phyloP scores from a whole-genome alignment of 106 monocot genomes.

The Platanthera guangdongensis region DNA sequence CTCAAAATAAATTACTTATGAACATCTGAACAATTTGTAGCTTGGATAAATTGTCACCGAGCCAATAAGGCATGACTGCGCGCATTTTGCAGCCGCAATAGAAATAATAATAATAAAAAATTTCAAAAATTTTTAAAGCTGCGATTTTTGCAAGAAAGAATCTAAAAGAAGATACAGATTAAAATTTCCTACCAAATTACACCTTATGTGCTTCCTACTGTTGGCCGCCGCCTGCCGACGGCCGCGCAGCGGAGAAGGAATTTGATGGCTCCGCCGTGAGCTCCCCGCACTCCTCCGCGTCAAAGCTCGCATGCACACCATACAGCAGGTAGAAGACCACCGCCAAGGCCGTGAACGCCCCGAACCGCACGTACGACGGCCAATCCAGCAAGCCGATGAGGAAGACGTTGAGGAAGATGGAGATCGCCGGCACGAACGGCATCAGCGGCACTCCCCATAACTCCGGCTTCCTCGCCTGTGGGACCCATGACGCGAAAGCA shows the following conservation, averaged over 20 bases:
- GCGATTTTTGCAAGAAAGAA: no score
- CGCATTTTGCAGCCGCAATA: no score
- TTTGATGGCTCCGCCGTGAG: neutral
- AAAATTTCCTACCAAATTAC: neutral
- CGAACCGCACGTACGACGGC: constrained; percentile 65
- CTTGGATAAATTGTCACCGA: no score
- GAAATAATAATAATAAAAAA: no score
- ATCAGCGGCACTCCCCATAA: constrained; percentile 87
- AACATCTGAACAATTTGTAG: no score
- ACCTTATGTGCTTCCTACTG: neutral
- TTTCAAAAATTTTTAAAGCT: no score
- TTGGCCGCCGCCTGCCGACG: neutral
- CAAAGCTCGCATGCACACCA: constrained; percentile 87
- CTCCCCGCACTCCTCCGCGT: constrained; percentile 45
- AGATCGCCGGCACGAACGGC: constrained; percentile 75
- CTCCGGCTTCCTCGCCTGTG: constrained; percentile 62
- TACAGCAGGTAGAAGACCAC: constrained; percentile 64
- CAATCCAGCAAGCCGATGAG: constrained; percentile 69
- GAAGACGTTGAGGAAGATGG: constrained; percentile 86
- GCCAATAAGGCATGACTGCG: no score
- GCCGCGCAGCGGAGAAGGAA: neutral
- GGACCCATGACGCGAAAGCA: constrained; percentile 31
- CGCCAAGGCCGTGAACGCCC: constrained; percentile 37
- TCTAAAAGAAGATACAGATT: no score
- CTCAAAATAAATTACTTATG: no score